Percentiles rank a stretch among this genome's conserved stretches.
Evolutionary conservation across 2,329 filamentous ascomycete genomes (phyloP).

Genomic region (Aureobasidium sp.): DNA sequence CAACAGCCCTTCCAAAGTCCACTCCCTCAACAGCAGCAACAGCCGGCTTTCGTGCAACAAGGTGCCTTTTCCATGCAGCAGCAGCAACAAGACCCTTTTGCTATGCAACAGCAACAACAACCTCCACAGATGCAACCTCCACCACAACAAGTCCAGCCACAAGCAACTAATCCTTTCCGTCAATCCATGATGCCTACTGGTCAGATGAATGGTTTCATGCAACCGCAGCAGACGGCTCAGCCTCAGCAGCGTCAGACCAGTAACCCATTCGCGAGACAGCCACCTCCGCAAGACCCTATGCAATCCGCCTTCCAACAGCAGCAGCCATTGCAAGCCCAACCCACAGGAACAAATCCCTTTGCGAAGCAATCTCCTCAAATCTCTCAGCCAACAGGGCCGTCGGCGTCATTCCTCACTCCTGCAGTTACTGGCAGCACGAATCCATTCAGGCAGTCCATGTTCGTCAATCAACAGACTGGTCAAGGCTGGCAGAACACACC

Average conservation of each 20-base stretch:
- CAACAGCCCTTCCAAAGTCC: constrained; percentile 6
- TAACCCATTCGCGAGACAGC: constrained; percentile 59
- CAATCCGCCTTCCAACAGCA: constrained; percentile 18
- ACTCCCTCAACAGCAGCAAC: constrained; percentile 21
- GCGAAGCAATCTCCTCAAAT: constrained; percentile 46
- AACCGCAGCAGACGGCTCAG: constrained; percentile 20
- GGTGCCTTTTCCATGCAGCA: constrained; percentile 23
- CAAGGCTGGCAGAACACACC: constrained; percentile 75
- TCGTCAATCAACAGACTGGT: constrained; percentile 83
- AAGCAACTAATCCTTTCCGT: constrained; percentile 85
- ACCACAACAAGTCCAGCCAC: constrained; percentile 42
- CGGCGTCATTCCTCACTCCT: constrained; percentile 40
- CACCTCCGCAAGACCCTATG: constrained; percentile 28
- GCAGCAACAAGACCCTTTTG: constrained; percentile 22
- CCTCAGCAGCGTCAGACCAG: constrained; percentile 26
- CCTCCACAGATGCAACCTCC: constrained; percentile 35
- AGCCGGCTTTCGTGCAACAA: not conserved
- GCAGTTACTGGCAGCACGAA: constrained; percentile 87
- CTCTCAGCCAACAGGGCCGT: constrained; percentile 32
- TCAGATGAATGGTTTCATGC: constrained; percentile 14
- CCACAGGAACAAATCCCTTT: constrained; percentile 68
- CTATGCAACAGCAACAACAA: constrained; percentile 44
- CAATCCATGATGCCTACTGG: constrained; percentile 66
- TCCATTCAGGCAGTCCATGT: constrained; percentile 84
- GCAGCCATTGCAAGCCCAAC: constrained; percentile 45